Percentiles rank a stretch among this genome's conserved stretches.
These are phyloP conservation scores for Jamesozyma hellenica DNA, from an alignment of 805 yeast genomes.

Conservation along the genomic window DNA sequence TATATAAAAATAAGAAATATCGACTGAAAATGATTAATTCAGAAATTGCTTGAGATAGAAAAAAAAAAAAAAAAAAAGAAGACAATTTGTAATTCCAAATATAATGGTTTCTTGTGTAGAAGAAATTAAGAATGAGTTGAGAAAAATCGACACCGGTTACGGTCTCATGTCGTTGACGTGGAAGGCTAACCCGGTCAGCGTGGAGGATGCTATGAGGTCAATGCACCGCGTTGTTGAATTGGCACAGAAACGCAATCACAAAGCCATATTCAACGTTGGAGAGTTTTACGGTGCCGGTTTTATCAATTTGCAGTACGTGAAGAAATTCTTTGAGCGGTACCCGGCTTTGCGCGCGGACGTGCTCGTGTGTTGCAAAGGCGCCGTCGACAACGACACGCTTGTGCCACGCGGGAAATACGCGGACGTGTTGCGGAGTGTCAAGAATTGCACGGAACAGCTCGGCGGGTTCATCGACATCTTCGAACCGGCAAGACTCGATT, in stretches of 20 bases:
- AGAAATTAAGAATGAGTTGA: slow-evolving; percentile 14
- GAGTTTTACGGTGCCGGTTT: slow-evolving; percentile 61
- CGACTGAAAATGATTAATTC: too few relatives aligned
- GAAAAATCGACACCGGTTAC: slow-evolving; percentile 37
- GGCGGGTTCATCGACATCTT: slow-evolving; percentile 50
- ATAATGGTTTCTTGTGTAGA: too few relatives aligned
- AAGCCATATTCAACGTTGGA: slow-evolving; percentile 57
- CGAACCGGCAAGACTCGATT: slow-evolving; percentile 66
- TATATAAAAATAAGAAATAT: too few relatives aligned
- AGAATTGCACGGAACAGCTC: slow-evolving; percentile 31
- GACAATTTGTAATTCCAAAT: too few relatives aligned
- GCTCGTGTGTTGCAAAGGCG: slow-evolving; percentile 62
- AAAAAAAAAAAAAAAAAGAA: too few relatives aligned
- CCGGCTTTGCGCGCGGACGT: slow-evolving; percentile 50
- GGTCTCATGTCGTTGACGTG: slow-evolving; percentile 81
- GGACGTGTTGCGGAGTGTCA: slow-evolving; percentile 39
- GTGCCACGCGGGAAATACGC: slow-evolving; percentile 44
- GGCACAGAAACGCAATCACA: slow-evolving; percentile 26
- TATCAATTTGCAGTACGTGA: slow-evolving; percentile 46
- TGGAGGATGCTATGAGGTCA: slow-evolving; percentile 42
- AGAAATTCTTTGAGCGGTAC: slow-evolving; percentile 45
- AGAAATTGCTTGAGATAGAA: too few relatives aligned
- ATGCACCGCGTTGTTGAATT: slow-evolving; percentile 42
- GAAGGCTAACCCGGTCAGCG: slow-evolving; percentile 47
- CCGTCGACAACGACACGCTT: slow-evolving; percentile 30